phyloP scores from a whole-genome alignment of 805 yeast species.

The Candida koratica region DNA sequence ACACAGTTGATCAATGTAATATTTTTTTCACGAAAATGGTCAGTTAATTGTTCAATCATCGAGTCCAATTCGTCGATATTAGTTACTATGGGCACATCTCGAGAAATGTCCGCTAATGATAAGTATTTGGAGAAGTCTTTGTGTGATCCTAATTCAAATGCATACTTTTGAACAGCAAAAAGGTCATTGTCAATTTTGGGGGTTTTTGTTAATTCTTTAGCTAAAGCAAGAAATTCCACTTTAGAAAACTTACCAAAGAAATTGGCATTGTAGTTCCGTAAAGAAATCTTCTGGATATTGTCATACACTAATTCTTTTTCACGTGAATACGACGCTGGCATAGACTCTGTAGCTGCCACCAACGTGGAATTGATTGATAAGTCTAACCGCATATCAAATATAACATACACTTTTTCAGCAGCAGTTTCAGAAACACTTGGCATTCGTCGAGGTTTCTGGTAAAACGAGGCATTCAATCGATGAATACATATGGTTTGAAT shows the following conservation, averaged over 20 bases:
- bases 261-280: constrained; percentile 4
- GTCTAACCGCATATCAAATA: constrained; percentile 11
- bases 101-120: constrained; percentile 21
- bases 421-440: background rate
- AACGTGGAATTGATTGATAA: constrained; percentile 9
- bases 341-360: constrained; percentile 1
- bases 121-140: background rate
- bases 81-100: constrained; percentile 21
- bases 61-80: constrained; percentile 34
- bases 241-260: constrained; percentile 8
- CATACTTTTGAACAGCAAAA: constrained; percentile 24
- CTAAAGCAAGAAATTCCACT: constrained; percentile 8
- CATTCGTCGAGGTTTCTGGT: background rate
- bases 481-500: constrained; percentile 9
- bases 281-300: background rate
- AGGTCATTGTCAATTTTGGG: background rate
- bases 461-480: constrained; percentile 5
- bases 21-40: constrained; percentile 23
- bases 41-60: constrained; percentile 33
- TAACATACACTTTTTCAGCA: constrained; percentile 1
- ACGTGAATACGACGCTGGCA: background rate
- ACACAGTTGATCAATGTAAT: constrained; percentile 6
- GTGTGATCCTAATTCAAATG: constrained; percentile 25
- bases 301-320: constrained; percentile 6
- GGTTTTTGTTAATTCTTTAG: constrained; percentile 3